Evolutionary conservation across 2,329 filamentous ascomycete genomes (phyloP).

Genomic region (Aureobasidium sp.): DNA sequence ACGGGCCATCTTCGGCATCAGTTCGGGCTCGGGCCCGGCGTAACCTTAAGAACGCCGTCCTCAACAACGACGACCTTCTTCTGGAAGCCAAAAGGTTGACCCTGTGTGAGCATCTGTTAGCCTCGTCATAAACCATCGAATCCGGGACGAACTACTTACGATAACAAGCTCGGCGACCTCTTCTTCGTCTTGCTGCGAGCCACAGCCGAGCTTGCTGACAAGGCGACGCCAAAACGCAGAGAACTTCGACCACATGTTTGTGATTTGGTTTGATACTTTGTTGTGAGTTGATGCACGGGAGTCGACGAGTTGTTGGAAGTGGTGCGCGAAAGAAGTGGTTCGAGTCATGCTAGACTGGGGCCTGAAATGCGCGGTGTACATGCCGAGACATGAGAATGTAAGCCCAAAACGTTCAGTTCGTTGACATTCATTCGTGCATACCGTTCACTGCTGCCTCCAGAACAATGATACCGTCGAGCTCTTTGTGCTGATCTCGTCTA

Average conservation of each 20-base stretch:
- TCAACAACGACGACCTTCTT: neutral
- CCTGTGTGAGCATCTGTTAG: neutral
- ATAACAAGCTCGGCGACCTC: neutral
- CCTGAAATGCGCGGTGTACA: neutral
- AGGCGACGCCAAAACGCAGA: neutral
- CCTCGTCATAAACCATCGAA: neutral
- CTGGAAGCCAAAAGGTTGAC: neutral
- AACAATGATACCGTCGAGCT: neutral
- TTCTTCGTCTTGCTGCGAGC: neutral
- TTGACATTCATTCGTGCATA: neutral
- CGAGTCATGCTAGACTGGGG: conserved; percentile 2
- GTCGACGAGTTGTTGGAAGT: neutral
- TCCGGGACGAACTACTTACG: neutral
- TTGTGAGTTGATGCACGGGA: neutral
- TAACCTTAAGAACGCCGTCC: neutral
- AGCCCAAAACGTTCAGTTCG: neutral
- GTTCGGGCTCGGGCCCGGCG: neutral
- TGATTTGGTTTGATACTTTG: neutral
- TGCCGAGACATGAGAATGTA: neutral
- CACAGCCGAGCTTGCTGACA: neutral
- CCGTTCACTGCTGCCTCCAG: neutral
- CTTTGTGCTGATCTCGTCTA: neutral
- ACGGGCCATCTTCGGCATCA: neutral
- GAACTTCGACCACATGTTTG: neutral
- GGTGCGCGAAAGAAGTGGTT: neutral